Evolutionary conservation across 1,139 yeast genomes (phyloP), one percentile per base, ranked within the genome.

Genomic region (Geotrichum fermentans): DNA sequence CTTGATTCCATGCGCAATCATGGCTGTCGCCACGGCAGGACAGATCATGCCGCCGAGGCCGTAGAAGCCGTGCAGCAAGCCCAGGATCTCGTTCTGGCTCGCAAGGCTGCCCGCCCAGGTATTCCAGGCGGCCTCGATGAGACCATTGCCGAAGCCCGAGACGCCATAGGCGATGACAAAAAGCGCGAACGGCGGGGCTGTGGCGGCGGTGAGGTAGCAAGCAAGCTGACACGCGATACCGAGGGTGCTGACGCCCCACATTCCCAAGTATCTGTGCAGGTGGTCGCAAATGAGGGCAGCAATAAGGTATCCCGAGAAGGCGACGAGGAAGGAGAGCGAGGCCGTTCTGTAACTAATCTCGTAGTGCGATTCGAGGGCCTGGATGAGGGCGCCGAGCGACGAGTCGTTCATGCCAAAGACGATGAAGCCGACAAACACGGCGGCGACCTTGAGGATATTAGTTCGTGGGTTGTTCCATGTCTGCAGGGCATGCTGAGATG

Each of bases 11-110:
- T 62, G 55, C 36, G 72, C 68, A 8, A 75, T 71, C 70, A 80
- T 71, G 10, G 75, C 67, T 0, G 85, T 80, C 6, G 79, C 81
- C 10, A 79, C 63, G 22, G 81, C 62, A 0, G 88, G 88, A 2
- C 82, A 71, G 1, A 79, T 54, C 3, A 80, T 75, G 1, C 85
- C 87, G 2, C 87, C 88, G 0, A 76, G 52, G 1, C 88, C 88
- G 60, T 82, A 82, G 14, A 69, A 62, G 0, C 82, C 85, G 63
- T 82, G 87, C 55, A 73, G 70, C 30, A 69, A 64, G 0, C 85
- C 80, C 50, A 82, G 64, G 49, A 74, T 73, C 38, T 69, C 73
- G 14, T 80, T 71, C 43, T 74, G 72, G 29, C 73, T 73, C 34
- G 73, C 70, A 44, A 81, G 63, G 42, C 73, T 64, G 4, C 82